phyloP scores from a whole-genome alignment of 768 basidiomycete genomes.

The Lactifluus pinguis region DNA sequence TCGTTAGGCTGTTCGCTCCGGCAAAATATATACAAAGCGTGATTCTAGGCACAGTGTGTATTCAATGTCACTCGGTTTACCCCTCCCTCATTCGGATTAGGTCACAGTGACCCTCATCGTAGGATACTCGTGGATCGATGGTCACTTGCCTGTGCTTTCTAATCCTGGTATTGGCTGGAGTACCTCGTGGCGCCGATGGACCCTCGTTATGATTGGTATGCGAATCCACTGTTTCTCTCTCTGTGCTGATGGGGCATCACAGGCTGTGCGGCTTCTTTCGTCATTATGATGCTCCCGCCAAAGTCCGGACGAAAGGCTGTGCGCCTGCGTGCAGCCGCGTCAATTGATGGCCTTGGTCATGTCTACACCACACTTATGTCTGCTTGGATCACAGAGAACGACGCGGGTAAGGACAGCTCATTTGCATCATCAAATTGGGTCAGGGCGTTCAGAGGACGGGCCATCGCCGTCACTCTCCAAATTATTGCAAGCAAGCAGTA shows the following conservation, averaged over 20 bases:
- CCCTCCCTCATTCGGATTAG: conserved; percentile 20
- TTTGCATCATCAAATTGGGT: conserved; percentile 22
- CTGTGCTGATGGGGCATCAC: not conserved
- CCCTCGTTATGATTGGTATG: conserved; percentile 43
- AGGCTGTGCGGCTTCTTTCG: conserved; percentile 43
- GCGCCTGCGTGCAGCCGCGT: conserved; percentile 34
- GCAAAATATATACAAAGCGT: conserved; percentile 31
- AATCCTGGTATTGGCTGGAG: conserved; percentile 45
- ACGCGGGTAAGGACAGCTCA: conserved; percentile 8
- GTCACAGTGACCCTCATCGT: conserved; percentile 39
- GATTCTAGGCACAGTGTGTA: conserved; percentile 32
- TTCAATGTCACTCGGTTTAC: not conserved
- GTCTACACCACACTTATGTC: conserved; percentile 37
- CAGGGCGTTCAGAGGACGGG: conserved; percentile 23
- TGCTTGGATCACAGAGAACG: conserved; percentile 30
- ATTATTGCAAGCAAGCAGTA: conserved; percentile 27
- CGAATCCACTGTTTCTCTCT: not conserved
- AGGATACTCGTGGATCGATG: conserved; percentile 52
- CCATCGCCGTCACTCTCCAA: conserved; percentile 27
- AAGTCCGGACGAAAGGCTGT: conserved; percentile 41
- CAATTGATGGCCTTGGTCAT: conserved; percentile 32
- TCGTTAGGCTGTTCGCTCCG: conserved; percentile 39
- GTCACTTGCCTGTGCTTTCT: conserved; percentile 35
- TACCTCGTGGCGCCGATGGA: conserved; percentile 43
- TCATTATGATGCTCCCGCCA: conserved; percentile 48